Evolutionary conservation across 2,329 filamentous ascomycete genomes (phyloP), one percentile per base, ranked within the genome.

Genomic region (Alternaria sp.): DNA sequence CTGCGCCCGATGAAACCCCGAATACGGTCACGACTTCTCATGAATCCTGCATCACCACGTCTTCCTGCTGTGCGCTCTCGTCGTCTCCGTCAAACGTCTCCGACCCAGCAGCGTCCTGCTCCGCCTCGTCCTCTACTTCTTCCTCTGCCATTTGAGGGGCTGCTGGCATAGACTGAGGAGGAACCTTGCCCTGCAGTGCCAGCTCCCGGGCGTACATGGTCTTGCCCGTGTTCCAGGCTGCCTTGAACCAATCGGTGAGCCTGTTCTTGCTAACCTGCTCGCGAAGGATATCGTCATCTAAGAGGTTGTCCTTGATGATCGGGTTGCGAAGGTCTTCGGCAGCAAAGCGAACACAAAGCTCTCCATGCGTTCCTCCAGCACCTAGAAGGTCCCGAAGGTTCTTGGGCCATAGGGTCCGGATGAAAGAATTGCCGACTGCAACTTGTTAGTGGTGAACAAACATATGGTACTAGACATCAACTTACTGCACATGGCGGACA

Each of bases 271-370:
- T 87, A 20, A 96, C 84, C 75, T 88, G 88, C 55, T 85, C 84
- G 55, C 84, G 82, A 43, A 97, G 83, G 11, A 87, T 76, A 64
- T 86, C 85, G 74, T 95, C 91, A 80, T 97, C 94, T 61, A 85
- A 85, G 61, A 87, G 84, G 82, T 96, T 91, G 61, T 93, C 92
- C 25, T 89, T 87, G 26, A 90, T 81, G 62, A 97, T 86, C 61
- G 89, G 89, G 61, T 88, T 84, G 62, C 89, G 86, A 71, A 92
- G 86, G 46, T 88, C 86, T 45, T 89, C 86, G 61, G 78, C 71
- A 1, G 75, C 69, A 61, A 84, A 84, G 6, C 88, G 83, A 25
- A 77, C 71, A 67, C 89, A 88, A 2, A 92, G 83, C 37, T 86
- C 83, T 26, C 90, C 85, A 3, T 87, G 86, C 62, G 87, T 89